Base-by-base conservation (phyloP, 768 basidiomycete species). In the Mycena pura region DNA sequence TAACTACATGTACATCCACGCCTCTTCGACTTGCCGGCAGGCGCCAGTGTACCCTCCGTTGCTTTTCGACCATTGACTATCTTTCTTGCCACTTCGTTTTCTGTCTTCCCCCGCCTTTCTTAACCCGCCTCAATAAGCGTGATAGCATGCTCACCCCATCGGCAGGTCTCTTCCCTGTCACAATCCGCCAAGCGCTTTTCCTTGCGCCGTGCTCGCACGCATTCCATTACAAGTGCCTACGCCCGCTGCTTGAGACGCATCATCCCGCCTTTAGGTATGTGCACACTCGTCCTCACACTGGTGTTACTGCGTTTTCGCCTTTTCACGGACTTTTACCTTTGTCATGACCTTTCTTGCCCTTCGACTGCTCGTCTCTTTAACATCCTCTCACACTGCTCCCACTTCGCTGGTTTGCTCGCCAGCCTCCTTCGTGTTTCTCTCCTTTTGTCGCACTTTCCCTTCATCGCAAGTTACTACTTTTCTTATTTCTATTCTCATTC, bases 121-220 rank as follows among this genome's bases (percentile, higher is more conserved):
- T 15, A n/a, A n/a, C n/a, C n/a, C 17, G 15, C 19, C 8, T 29
- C 38, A 29, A 6, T 45, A 17, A 22, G 21, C 14, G 15, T 7
- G 15, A 11, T 41, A 27, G 14, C 40, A 25, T 27, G 28, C 34
- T 28, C 3, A 47, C 50, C 27, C 14, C 15, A 27, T 1, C 17
- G 44, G 29, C 58, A 82, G 81, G 81, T 62, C 76, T 84, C 78
- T 99, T 96, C 79, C 78, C 87, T 22, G 95, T 99, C 0, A 91
- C 93, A 1, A 95, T 98, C 72, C 92, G 90, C 63, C 96, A 99
- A 76, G 92, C 95, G 0, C 86, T 99, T 46, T 98, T 99, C 80
- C 96, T 99, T 71, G 95, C 96, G 27, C 96, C 96, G 0, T 99
- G 96, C 76, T 95, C 93, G 1, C 96, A 99, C 74, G 89, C 95